Percentiles rank a stretch among this genome's conserved stretches.
These are phyloP conservation scores for Aquilaria agallochum DNA, from an alignment of 441 rosid species.

Conservation along the genomic window DNA sequence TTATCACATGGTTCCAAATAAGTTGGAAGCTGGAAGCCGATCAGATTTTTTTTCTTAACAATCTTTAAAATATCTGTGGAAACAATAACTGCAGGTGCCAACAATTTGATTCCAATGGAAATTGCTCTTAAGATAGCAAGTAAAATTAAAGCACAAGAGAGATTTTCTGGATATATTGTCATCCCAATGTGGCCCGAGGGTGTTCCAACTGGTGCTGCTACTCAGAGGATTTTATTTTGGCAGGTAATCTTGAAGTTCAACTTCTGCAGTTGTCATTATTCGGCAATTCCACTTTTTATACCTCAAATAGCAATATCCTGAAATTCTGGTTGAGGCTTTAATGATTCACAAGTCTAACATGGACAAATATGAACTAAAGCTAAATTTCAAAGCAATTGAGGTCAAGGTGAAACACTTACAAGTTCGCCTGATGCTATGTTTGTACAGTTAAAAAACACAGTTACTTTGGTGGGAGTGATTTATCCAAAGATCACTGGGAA, in stretches of 20 bases:
- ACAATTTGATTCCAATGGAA: slow-evolving; percentile 97
- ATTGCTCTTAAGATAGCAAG: slow-evolving; percentile 90
- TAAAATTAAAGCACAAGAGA: slow-evolving; percentile 86
- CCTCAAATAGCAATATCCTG: neutral
- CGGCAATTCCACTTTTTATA: too few relatives aligned
- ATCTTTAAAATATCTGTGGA: neutral
- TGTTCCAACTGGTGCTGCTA: slow-evolving; percentile 79
- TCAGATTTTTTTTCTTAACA: too few relatives aligned
- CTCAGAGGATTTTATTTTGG: slow-evolving; percentile 96
- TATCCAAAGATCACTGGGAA: too few relatives aligned
- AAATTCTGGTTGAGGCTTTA: neutral
- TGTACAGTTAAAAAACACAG: too few relatives aligned
- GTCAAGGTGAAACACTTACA: too few relatives aligned
- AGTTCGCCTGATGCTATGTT: too few relatives aligned
- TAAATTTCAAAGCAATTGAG: too few relatives aligned
- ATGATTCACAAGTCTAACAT: too few relatives aligned
- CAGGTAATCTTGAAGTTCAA: slow-evolving; percentile 51
- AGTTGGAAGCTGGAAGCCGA: too few relatives aligned
- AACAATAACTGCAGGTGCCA: slow-evolving; percentile 59
- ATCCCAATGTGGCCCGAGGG: slow-evolving; percentile 99
- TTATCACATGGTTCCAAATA: too few relatives aligned
- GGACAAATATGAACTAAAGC: too few relatives aligned
- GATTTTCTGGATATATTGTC: slow-evolving; percentile 94
- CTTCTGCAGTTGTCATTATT: neutral
- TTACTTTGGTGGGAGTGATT: too few relatives aligned